Conservation (phyloP, 768 basidiomycete species). For the Polyporus arcularius region DNA sequence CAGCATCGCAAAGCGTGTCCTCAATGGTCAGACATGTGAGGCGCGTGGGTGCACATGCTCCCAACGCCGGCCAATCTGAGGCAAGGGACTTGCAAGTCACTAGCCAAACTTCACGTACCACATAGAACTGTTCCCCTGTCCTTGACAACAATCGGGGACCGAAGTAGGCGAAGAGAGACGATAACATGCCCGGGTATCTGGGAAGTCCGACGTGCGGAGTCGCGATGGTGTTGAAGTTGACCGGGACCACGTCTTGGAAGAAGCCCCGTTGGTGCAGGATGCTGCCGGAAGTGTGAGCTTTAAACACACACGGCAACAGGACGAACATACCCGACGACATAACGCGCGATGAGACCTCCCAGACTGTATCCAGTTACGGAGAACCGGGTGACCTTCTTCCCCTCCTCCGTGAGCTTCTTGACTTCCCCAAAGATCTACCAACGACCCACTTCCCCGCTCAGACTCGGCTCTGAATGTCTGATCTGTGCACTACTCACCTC, state of each 20-base stretch:
- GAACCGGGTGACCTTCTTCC: constrained; percentile 63
- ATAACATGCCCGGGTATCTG: constrained; percentile 59
- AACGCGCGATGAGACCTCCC: constrained; percentile 82
- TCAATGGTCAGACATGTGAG: too few relatives aligned
- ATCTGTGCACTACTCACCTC: constrained; percentile 52
- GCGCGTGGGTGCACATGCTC: too few relatives aligned
- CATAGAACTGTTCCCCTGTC: constrained; percentile 66
- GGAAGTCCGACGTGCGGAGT: constrained; percentile 83
- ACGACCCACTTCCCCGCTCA: not conserved
- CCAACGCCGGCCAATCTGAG: too few relatives aligned
- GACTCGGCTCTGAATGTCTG: not conserved
- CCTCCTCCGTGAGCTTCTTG: constrained; percentile 50
- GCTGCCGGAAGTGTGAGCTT: constrained; percentile 33
- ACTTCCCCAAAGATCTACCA: constrained; percentile 59
- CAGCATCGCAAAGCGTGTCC: too few relatives aligned
- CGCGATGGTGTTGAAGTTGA: constrained; percentile 83
- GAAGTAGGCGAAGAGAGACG: constrained; percentile 50
- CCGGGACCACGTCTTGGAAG: constrained; percentile 68
- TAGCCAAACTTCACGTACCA: constrained; percentile 2
- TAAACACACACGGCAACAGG: not conserved
- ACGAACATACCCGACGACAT: constrained; percentile 61
- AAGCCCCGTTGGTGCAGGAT: constrained; percentile 68
- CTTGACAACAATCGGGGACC: constrained; percentile 74
- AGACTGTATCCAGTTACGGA: constrained; percentile 79
- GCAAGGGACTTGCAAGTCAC: too few relatives aligned